Conservation (phyloP, 495 filamentous ascomycete species). For the Aspergillus avenaceus region DNA sequence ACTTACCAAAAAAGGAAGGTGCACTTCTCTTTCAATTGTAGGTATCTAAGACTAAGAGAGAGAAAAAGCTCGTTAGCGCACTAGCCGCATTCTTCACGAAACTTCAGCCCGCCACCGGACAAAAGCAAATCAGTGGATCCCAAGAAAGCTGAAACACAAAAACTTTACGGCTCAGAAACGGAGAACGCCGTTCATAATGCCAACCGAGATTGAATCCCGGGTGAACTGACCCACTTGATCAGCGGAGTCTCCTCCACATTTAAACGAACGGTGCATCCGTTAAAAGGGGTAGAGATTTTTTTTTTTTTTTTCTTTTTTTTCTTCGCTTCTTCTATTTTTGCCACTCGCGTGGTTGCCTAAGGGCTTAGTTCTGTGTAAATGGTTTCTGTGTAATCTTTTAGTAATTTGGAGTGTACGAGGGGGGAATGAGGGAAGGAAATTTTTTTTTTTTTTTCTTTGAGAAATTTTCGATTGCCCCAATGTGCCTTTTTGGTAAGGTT, state of each 20-base stretch:
- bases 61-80: too few species aligned
- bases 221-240: neutral
- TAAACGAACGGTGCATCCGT: neutral
- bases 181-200: neutral
- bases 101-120: neutral
- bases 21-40: neutral
- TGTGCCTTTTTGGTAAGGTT: too few species aligned
- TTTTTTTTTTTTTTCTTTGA: too few species aligned
- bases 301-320: neutral
- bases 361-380: too few species aligned
- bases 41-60: neutral
- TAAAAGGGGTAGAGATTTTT: neutral
- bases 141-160: neutral
- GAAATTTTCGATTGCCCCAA: too few species aligned
- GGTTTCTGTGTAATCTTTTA: too few species aligned
- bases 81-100: neutral
- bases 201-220: neutral
- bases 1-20: too few species aligned
- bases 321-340: neutral
- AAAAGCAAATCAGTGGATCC: neutral
- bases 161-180: neutral
- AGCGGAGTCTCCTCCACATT: neutral
- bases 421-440: too few species aligned
- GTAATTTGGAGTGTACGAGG: too few species aligned
- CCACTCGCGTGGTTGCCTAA: neutral